Percentiles rank a stretch among this genome's conserved stretches.
Conservation (phyloP, 2,329 filamentous ascomycete species). For the Colletotrichum lentis region DNA sequence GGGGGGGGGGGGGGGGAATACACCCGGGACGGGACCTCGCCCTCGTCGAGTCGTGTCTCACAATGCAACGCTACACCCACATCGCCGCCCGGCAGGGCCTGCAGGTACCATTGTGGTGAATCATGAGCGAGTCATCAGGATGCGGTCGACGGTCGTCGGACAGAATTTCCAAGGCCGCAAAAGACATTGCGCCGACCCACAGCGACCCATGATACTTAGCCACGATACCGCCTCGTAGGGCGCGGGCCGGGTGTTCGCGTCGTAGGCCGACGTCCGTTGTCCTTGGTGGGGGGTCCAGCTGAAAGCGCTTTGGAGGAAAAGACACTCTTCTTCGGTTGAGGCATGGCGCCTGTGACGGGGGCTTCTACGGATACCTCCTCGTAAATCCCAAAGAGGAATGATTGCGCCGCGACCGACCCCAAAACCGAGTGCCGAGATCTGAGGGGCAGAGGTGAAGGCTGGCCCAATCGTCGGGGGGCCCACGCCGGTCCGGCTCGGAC, state of each 20-base stretch:
- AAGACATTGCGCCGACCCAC: neutral
- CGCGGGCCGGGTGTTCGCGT: conserved; percentile 10
- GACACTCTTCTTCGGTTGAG: neutral
- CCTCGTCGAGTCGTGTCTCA: conserved; percentile 9
- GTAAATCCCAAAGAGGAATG: conserved; percentile 22
- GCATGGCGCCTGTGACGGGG: conserved; percentile 6
- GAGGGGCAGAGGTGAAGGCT: neutral
- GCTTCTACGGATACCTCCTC: neutral
- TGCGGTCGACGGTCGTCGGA: conserved; percentile 5
- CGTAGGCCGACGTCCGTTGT: neutral
- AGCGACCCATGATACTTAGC: neutral
- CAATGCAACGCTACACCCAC: neutral
- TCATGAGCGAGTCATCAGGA: neutral
- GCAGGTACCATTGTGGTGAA: neutral
- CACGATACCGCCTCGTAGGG: neutral
- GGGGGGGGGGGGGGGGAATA: neutral
- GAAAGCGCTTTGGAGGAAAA: neutral
- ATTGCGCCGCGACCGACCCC: neutral
- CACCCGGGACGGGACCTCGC: neutral
- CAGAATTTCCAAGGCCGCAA: conserved; percentile 10
- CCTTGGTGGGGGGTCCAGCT: neutral
- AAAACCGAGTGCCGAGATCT: conserved; percentile 21
- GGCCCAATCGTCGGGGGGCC: conserved; percentile 16
- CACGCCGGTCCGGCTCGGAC: conserved; percentile 25
- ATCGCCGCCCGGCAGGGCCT: neutral